These are phyloP conservation scores for Diaporthe humulicola DNA, from an alignment of 2,329 filamentous ascomycete genomes.

Conservation along the genomic window DNA sequence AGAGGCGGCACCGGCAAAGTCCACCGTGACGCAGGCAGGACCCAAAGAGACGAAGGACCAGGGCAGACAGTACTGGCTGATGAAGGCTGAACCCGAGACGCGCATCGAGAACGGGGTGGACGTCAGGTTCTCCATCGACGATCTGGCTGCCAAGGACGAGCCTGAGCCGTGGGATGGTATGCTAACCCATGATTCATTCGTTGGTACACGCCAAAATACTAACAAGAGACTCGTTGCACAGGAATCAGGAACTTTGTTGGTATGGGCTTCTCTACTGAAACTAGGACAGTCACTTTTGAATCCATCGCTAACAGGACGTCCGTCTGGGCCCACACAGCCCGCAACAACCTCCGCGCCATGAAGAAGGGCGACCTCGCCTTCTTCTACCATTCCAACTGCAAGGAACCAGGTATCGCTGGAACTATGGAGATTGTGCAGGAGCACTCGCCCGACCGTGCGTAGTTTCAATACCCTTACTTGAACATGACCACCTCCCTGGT, in stretches of 20 bases:
- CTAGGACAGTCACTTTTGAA: background rate
- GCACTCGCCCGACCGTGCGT: slow-evolving; percentile 81
- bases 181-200: slow-evolving; percentile 60
- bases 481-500: background rate
- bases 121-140: slow-evolving; percentile 94
- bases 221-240: slow-evolving; percentile 33
- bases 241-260: slow-evolving; percentile 52
- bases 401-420: slow-evolving; percentile 87
- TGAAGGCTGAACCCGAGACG: slow-evolving; percentile 91
- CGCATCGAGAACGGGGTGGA: slow-evolving; percentile 89
- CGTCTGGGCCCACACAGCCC: slow-evolving; percentile 60
- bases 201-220: slow-evolving; percentile 54
- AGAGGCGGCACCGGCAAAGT: background rate
- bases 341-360: slow-evolving; percentile 94
- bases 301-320: background rate
- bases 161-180: slow-evolving; percentile 94
- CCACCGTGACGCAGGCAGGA: background rate
- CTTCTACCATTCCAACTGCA: slow-evolving; percentile 97
- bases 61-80: slow-evolving; percentile 74
- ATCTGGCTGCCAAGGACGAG: slow-evolving; percentile 77
- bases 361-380: slow-evolving; percentile 92
- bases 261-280: background rate
- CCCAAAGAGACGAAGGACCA: background rate
- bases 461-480: background rate
- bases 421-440: slow-evolving; percentile 91